Percentiles rank a stretch among this genome's conserved stretches.
Conservation (phyloP, 208 protist genomes). For the Tritrichomonas foetus region DNA sequence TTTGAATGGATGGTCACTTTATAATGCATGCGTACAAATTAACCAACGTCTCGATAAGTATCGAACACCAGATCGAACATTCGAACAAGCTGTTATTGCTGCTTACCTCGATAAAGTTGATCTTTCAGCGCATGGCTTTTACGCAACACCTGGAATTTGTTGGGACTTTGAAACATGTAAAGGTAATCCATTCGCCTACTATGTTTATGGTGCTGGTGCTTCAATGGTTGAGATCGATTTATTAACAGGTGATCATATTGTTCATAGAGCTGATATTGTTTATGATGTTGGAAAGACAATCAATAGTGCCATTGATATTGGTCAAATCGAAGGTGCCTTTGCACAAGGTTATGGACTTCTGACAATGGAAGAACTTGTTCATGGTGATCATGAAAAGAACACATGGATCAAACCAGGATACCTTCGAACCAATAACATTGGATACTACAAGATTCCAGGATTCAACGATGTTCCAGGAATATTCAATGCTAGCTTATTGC, state of each 20-base stretch:
- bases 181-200: conserved; percentile 8
- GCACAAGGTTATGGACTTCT: conserved; percentile 17
- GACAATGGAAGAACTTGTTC: conserved; percentile 41
- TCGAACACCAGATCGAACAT: conserved; percentile 35
- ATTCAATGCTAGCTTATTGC: conserved; percentile 68
- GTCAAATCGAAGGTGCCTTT: conserved; percentile 51
- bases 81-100: background rate
- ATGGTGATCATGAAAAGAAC: background rate
- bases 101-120: conserved; percentile 6
- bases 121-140: background rate
- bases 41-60: conserved; percentile 4
- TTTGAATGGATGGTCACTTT: background rate
- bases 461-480: conserved; percentile 65
- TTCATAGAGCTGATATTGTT: conserved; percentile 54
- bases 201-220: conserved; percentile 14
- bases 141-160: background rate
- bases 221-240: conserved; percentile 61
- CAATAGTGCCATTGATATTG: conserved; percentile 60
- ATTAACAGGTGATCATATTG: conserved; percentile 52
- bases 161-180: background rate
- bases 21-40: background rate
- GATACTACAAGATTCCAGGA: conserved; percentile 66
- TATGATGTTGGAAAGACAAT: conserved; percentile 56
- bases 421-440: conserved; percentile 50
- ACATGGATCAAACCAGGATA: conserved; percentile 36